phyloP scores from a whole-genome alignment of 352 stramenopile species.

The Phytophthora pseudosyringae region DNA sequence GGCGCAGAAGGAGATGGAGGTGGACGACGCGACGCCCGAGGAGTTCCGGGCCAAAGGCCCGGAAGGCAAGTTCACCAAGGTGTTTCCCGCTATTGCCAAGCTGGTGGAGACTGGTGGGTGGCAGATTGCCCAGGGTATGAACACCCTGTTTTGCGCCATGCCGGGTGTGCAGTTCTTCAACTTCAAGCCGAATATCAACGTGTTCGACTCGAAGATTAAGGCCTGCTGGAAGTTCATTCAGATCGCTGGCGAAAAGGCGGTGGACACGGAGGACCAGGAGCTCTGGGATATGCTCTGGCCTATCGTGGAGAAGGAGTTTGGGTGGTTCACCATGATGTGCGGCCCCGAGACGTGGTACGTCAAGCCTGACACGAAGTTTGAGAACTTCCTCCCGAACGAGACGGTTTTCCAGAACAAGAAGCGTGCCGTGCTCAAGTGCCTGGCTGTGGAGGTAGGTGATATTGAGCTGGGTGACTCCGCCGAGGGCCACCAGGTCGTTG shows the following conservation, averaged over 20 bases:
- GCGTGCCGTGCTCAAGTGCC: conserved; percentile 67
- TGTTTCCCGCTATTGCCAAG: conserved; percentile 53
- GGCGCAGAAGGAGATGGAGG: conserved; percentile 7
- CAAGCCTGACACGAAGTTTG: conserved; percentile 72
- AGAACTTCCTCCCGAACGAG: conserved; percentile 75
- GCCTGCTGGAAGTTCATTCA: conserved; percentile 84
- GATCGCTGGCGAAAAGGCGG: conserved; percentile 34
- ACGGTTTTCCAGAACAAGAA: conserved; percentile 87
- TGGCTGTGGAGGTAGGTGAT: conserved; percentile 53
- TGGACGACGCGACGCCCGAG: conserved; percentile 28
- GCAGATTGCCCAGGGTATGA: conserved; percentile 64
- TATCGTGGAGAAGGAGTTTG: conserved; percentile 62
- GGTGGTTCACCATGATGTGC: conserved; percentile 79
- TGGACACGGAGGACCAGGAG: conserved; percentile 35
- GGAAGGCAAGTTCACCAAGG: conserved; percentile 49
- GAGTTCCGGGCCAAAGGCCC: conserved; percentile 35
- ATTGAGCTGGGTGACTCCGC: conserved; percentile 77
- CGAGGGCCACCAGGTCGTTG: conserved; percentile 62
- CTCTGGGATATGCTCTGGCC: conserved; percentile 77
- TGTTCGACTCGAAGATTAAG: conserved; percentile 81
- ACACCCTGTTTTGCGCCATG: conserved; percentile 79
- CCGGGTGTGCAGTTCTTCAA: conserved; percentile 82
- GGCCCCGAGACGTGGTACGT: conserved; percentile 79
- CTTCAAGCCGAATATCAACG: conserved; percentile 84
- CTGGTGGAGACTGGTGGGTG: conserved; percentile 62